Evolutionary conservation across 352 stramenopile genomes (phyloP).

Genomic region (Phytophthora sp.): DNA sequence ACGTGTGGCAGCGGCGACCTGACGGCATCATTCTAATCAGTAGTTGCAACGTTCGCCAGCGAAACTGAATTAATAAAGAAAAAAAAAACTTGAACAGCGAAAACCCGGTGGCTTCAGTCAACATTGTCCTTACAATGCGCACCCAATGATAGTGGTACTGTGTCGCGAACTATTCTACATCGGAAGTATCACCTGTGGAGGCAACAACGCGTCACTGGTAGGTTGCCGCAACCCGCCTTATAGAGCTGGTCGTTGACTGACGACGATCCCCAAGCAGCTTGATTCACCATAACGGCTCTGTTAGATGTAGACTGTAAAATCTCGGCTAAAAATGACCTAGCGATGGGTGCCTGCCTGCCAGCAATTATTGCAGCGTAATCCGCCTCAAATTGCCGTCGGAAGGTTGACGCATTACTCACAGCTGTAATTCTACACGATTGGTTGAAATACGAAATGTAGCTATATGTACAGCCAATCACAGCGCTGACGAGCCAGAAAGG

Average conservation of each 20-base stretch:
- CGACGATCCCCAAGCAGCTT: constrained; percentile 10
- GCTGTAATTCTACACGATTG: not conserved
- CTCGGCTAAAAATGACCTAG: not conserved
- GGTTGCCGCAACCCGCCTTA: constrained; percentile 4
- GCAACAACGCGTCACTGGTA: not conserved
- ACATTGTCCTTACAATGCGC: constrained; percentile 9
- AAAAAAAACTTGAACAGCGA: not conserved
- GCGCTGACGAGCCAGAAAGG: not conserved
- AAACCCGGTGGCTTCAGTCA: too few species aligned
- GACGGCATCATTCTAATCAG: constrained; percentile 11
- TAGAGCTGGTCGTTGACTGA: too few species aligned
- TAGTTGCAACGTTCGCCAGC: not conserved
- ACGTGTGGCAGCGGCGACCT: constrained; percentile 6
- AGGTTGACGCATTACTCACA: constrained; percentile 22
- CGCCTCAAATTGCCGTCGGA: not conserved
- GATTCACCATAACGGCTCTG: constrained; percentile 9
- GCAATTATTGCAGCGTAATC: too few species aligned
- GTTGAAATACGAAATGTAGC: constrained; percentile 7
- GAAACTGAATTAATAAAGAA: too few species aligned
- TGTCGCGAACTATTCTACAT: not conserved
- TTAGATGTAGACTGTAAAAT: constrained; percentile 6
- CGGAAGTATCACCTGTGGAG: not conserved
- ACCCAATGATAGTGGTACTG: constrained; percentile 18
- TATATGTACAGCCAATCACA: constrained; percentile 19
- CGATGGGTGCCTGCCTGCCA: not conserved